Base-by-base conservation (phyloP, 2,329 filamentous ascomycete species). In the Colletotrichum paranaense region DNA sequence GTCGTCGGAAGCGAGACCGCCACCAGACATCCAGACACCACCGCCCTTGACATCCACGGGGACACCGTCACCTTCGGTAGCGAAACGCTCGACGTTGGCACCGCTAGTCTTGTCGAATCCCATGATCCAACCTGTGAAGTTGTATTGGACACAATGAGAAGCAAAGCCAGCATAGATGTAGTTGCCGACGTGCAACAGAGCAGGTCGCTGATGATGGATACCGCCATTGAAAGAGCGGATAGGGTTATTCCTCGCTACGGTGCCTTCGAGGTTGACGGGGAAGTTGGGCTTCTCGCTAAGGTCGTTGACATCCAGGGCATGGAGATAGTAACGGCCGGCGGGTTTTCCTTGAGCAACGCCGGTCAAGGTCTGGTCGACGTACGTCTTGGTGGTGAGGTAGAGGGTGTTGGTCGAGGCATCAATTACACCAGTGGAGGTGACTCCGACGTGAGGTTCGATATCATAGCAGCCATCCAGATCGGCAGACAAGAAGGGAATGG, bases 101-200 rank as follows among this genome's bases (percentile, higher is more conserved):
- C 82, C 82, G 0, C 79, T 81, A 0, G 81, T 82, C 71, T 86
- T 85, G 78, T 88, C 82, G 76, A 86, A 84, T 4, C 86, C 86
- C 53, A 89, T 81, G 53, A 89, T 80, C 81, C 85, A 86, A 28
- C 87, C 87, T 1, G 87, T 89, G 74, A 89, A 89, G 76, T 90
- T 88, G 78, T 86, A 90, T 68, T 86, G 82, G 28, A 89, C 88
- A 62, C 88, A 90, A 73, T 90, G 86, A 11, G 87, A 88, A 0
- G 87, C 88, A 73, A 90, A 90, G 0, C 83, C 88, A 0, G 84
- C 86, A 67, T 89, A 89, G 6, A 90, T 80, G 56, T 82, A 84
- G 63, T 85, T 81, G 2, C 86, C 86, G 0, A 85, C 79, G 28
- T 86, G 80, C 1, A 86, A 80, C 14, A 90, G 78, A 4, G 82